Conservation (phyloP, 2,329 filamentous ascomycete species). For the Dendrostoma leiphaemia region DNA sequence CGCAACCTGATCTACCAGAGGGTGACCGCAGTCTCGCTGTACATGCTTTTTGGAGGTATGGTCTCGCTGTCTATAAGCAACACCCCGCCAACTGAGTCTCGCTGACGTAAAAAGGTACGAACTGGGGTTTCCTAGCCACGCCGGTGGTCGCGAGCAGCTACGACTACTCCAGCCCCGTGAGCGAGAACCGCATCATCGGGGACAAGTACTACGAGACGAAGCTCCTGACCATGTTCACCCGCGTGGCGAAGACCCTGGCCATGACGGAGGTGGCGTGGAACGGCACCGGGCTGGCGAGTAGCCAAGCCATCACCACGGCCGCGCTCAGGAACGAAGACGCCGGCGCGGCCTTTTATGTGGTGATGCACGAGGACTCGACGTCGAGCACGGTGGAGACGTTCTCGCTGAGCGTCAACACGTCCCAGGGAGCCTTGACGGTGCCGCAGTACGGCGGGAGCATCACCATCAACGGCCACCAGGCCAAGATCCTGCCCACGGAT, state of each 20-base stretch:
- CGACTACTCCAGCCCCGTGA: constrained; percentile 62
- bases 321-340: constrained; percentile 60
- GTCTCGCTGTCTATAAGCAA: too few relatives aligned
- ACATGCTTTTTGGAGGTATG: constrained; percentile 67
- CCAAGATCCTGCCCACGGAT: constrained; percentile 61
- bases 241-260: constrained; percentile 54
- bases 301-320: constrained; percentile 48
- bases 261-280: constrained; percentile 48
- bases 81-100: too few relatives aligned
- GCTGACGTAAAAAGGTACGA: too few relatives aligned
- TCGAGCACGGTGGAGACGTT: constrained; percentile 50
- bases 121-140: constrained; percentile 58
- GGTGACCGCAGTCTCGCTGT: constrained; percentile 58
- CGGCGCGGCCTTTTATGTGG: constrained; percentile 57
- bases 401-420: constrained; percentile 54
- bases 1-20: constrained; percentile 59
- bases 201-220: constrained; percentile 65
- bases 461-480: constrained; percentile 57
- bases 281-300: constrained; percentile 49
- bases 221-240: constrained; percentile 57
- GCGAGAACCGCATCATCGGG: constrained; percentile 55
- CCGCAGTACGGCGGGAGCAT: constrained; percentile 48
- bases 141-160: constrained; percentile 60
- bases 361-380: constrained; percentile 52
- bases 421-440: constrained; percentile 50